Evolutionary conservation across 768 basidiomycete genomes (phyloP), one percentile per base, ranked within the genome.

Genomic region (Termitomyces sp.): DNA sequence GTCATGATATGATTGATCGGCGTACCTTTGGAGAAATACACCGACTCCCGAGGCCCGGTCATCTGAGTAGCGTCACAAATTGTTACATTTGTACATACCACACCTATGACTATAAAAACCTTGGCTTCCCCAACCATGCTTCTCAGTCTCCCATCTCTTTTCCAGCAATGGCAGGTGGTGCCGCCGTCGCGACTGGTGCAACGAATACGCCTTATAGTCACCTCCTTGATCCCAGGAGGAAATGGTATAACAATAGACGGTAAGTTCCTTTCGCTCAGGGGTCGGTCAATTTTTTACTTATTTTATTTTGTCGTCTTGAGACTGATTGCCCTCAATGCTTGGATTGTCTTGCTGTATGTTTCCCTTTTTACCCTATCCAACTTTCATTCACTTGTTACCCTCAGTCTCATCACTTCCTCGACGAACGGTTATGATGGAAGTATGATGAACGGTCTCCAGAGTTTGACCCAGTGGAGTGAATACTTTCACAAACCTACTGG

Each of bases 371-470:
- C 25, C 3, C 3, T 28, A 27, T 54, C 30, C 40, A 23, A 21
- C 34, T 41, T 37, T 37, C 35, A n/a, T 51, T 48, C 14, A 16
- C 42, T 51, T 9, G 2, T 56, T 21, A 0, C 28, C 21, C 52
- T 21, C 53, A 86, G 85, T 48, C 81, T 89, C 60, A 85, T 89
- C 65, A 89, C 87, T 11, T 88, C 87, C 25, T 86, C 85, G 14
- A 87, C 84, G 47, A 87, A 83, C 67, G 88, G 88, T 51, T 89
- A 84, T 66, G 88, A 89, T 64, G 85, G 86, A 58, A 84, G 81
- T 67, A 83, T 89, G 82, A 87, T 89, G 87, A 89, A 90, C 70
- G 86, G 85, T 67, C 75, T 91, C 41, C 89, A 91, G 69, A 80
- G 81, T 45, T 74, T 90, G 57, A 54, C 64, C 17, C 80, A 85